These are phyloP conservation scores for Papiliotrema fonsecae DNA, from an alignment of 1,284 basidiomycete species.

Conservation along the genomic window DNA sequence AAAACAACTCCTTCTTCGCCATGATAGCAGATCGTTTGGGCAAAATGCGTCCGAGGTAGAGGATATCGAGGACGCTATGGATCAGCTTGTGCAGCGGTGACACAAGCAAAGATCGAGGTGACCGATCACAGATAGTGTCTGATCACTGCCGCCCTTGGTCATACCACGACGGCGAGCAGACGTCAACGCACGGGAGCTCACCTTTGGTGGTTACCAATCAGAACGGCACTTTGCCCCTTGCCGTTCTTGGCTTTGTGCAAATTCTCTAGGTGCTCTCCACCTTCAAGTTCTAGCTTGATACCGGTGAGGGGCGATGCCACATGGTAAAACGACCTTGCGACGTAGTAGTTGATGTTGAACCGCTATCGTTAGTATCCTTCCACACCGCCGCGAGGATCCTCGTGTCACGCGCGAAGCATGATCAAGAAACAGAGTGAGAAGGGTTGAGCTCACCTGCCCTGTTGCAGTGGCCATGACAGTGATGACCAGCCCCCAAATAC, in stretches of 20 bases:
- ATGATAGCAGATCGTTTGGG: constrained; percentile 80
- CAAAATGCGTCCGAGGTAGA: constrained; percentile 81
- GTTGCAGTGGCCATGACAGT: constrained; percentile 65
- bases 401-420: too few species aligned
- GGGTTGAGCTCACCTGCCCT: constrained; percentile 52
- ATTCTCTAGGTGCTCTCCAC: constrained; percentile 67
- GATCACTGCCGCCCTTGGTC: too few species aligned
- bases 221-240: constrained; percentile 52
- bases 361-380: constrained; percentile 45
- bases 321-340: constrained; percentile 79
- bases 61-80: constrained; percentile 72
- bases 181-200: constrained; percentile 23
- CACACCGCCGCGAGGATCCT: background rate
- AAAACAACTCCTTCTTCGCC: constrained; percentile 89
- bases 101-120: too few species aligned
- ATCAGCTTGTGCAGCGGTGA: background rate
- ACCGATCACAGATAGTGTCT: too few species aligned
- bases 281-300: constrained; percentile 73
- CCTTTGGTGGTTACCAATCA: constrained; percentile 89
- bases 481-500: constrained; percentile 68
- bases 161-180: too few species aligned
- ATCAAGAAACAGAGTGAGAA: too few species aligned
- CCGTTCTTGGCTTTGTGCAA: constrained; percentile 54
- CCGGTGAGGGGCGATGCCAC: constrained; percentile 64
- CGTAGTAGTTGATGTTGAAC: constrained; percentile 78